Evolutionary conservation across 352 stramenopile genomes (phyloP).

Genomic region (Pythium biforme): DNA sequence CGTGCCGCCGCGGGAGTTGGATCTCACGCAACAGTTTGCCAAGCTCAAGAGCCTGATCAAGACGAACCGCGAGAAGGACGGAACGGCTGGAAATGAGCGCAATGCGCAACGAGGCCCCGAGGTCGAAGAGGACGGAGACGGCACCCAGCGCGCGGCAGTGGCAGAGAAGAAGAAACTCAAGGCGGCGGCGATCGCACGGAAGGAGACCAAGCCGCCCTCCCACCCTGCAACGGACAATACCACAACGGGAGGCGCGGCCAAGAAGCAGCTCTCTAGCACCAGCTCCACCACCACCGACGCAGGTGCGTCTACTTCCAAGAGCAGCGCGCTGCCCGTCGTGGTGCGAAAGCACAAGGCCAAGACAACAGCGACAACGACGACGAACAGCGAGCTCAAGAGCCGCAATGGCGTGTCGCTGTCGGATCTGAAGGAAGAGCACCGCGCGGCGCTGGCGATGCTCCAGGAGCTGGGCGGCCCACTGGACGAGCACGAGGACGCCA

Average conservation of each 20-base stretch:
- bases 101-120: background rate
- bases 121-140: constrained; percentile 4
- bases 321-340: background rate
- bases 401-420: constrained; percentile 60
- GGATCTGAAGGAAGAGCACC: constrained; percentile 75
- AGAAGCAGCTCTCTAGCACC: background rate
- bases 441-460: constrained; percentile 65
- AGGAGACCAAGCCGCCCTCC: background rate
- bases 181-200: background rate
- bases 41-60: constrained; percentile 59
- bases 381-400: constrained; percentile 31
- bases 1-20: constrained; percentile 31
- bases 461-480: constrained; percentile 66
- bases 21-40: constrained; percentile 63
- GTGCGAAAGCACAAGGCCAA: background rate
- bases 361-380: background rate
- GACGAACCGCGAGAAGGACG: constrained; percentile 38
- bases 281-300: background rate
- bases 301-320: background rate
- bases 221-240: background rate
- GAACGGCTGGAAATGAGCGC: background rate
- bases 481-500: constrained; percentile 24
- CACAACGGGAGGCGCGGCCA: background rate
- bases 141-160: background rate
- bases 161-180: background rate